phyloP scores from a whole-genome alignment of 352 stramenopile genomes.

The Phytophthora hibernalis region DNA sequence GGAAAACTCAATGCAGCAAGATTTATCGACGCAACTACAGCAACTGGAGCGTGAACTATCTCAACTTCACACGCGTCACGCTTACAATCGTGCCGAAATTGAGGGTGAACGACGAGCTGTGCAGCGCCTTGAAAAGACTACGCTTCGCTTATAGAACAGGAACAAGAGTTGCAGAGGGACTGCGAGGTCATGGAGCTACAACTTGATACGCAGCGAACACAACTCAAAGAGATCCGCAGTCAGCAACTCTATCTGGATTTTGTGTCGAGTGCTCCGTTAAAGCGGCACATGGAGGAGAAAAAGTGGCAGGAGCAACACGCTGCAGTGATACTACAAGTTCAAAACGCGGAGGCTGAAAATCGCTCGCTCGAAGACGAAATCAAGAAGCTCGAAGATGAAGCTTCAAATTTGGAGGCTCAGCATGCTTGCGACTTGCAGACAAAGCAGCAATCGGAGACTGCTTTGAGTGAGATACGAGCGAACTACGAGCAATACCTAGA shows the following conservation, averaged over 20 bases:
- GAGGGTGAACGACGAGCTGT: conserved; percentile 50
- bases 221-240: conserved; percentile 52
- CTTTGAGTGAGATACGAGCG: conserved; percentile 31
- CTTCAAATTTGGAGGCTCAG: conserved; percentile 47
- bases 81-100: conserved; percentile 47
- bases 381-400: conserved; percentile 41
- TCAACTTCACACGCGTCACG: conserved; percentile 40
- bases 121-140: conserved; percentile 61
- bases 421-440: conserved; percentile 41
- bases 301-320: conserved; percentile 62
- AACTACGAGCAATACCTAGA: conserved; percentile 39
- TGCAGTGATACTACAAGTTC: conserved; percentile 31
- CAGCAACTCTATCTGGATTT: conserved; percentile 68
- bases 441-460: conserved; percentile 18
- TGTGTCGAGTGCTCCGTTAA: conserved; percentile 59
- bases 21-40: conserved; percentile 43
- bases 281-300: conserved; percentile 69
- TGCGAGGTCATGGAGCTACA: conserved; percentile 51
- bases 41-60: conserved; percentile 50
- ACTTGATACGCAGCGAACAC: conserved; percentile 45
- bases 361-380: conserved; percentile 51
- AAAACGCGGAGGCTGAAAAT: conserved; percentile 53
- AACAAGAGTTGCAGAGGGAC: conserved; percentile 50
- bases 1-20: conserved; percentile 51
- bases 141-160: conserved; percentile 47